phyloP scores from a whole-genome alignment of 2,329 filamentous ascomycete genomes.

The Gliomastix tumulicola region DNA sequence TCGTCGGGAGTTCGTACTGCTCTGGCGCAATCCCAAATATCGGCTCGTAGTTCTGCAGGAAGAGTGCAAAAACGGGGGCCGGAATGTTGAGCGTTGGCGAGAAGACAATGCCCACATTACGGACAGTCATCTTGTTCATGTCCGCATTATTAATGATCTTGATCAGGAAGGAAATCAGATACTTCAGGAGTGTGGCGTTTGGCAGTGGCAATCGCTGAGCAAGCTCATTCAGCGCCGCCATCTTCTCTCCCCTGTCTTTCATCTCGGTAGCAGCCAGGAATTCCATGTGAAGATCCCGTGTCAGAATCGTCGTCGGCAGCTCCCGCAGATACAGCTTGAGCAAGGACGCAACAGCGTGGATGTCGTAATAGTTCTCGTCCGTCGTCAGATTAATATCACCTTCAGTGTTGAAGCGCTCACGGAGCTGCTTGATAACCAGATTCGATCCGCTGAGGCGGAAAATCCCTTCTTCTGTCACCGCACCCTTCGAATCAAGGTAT shows the following conservation, averaged over 20 bases:
- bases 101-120: slow-evolving; percentile 97
- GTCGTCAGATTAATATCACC: slow-evolving; percentile 81
- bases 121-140: slow-evolving; percentile 95
- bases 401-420: slow-evolving; percentile 89
- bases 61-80: slow-evolving; percentile 86
- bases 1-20: slow-evolving; percentile 50
- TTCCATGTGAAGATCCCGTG: slow-evolving; percentile 80
- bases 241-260: slow-evolving; percentile 66
- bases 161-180: slow-evolving; percentile 82
- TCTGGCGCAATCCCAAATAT: slow-evolving; percentile 74
- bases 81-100: slow-evolving; percentile 96
- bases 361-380: slow-evolving; percentile 84
- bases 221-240: slow-evolving; percentile 67
- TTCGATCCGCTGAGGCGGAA: slow-evolving; percentile 98
- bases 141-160: slow-evolving; percentile 86
- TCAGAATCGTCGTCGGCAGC: slow-evolving; percentile 84
- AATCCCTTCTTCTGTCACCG: slow-evolving; percentile 83
- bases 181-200: slow-evolving; percentile 76
- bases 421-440: slow-evolving; percentile 81
- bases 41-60: slow-evolving; percentile 80
- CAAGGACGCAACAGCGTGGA: slow-evolving; percentile 90
- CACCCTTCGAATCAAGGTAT: slow-evolving; percentile 79
- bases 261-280: slow-evolving; percentile 83
- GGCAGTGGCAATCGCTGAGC: slow-evolving; percentile 72
- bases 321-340: slow-evolving; percentile 93